Evolutionary conservation across 192 early-diverging fungal genomes (phyloP), one percentile per base, ranked within the genome.

Genomic region (Coemansia pectinata): DNA sequence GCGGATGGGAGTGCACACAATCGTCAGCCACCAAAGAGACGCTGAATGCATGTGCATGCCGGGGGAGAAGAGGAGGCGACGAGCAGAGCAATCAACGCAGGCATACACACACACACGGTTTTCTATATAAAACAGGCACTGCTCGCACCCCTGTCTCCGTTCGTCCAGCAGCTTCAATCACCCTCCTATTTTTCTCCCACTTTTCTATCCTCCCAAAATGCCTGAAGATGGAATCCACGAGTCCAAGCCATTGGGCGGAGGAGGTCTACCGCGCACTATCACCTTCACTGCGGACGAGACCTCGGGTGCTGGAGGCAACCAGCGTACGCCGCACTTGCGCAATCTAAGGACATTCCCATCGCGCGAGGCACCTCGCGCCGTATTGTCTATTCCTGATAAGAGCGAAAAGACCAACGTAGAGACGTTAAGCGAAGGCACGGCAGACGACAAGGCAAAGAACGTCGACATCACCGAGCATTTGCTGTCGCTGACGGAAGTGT

Each of bases 381-480:
- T 34, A 19, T n/a, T 25, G 9, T 21, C 44, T 6, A 45, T 21
- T 29, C n/a, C 31, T 17, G 66, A 48, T 25, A 69, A 69, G 42
- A 52, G n/a, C 31, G 47, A 68, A 31, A 34, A 41, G 55, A 21
- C 55, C 34, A 44, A 41, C 5, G 21, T 33, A 19, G 63, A 50
- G 6, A 15, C 23, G 5, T n/a, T n/a, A 10, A 50, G 31, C 65
- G 53, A 55, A 31, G 47, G 11, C 15, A 21, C 33, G 17, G n/a
- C 45, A 2, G 31, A 50, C 6, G 69, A 39, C 17, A 69, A 67
- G 61, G 40, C 67, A 39, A 84, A 84, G 71, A 76, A 53, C 59
- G 65, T 84, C 14, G 73, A 79, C 42, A 77, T 84, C 33, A 79
- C 77, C 44, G 91, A 92, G 74, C 91, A 92, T 70, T 53, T 90